Base-by-base conservation (phyloP, 2,329 filamentous ascomycete genomes). In the Thelonectria discophora region DNA sequence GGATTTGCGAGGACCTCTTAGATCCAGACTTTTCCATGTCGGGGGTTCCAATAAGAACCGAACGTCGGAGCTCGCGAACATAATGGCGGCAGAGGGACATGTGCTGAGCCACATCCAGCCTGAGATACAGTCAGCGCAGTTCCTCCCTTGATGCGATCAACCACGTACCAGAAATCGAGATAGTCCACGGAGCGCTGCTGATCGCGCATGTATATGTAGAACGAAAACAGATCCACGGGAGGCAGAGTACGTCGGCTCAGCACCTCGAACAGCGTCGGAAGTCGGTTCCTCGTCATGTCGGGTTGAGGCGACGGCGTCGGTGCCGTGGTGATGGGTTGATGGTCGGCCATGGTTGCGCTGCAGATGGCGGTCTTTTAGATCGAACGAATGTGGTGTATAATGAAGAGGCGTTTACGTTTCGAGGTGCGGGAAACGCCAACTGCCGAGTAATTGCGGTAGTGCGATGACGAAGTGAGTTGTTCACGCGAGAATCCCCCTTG, bases 201-300 rank as follows among this genome's bases (percentile, higher is more conserved):
- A 77, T 99, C 96, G 73, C 95, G 88, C 95, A 99, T 99, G 80
- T 97, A 99, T 72, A 99, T 99, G 80, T 99, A 99, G 82, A 99
- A 99, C 2, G 94, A 97, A 78, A 97, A 99, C 11, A 99, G 84
- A 74, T 99, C 96, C 60, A 99, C 94, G 0, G 95, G 95, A 50
- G 96, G 92, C 18, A 96, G 85, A n/a, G 95, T 99, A 66, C 93
- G 89, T 69, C 96, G 89, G 75, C 93, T 97, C 63, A 99, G 82
- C 58, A 99, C 95, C 79, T 99, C 96, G 75, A 97, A 97, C 53
- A 99, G 87, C 1, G 93, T 97, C 48, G 95, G 95, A 61, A 99
- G 86, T 67, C 95, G 87, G 76, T 97, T 96, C 73, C 95, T 89
- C 68, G 80, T 79, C 66, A 86, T 75, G 68, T 90, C 87, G 48